Conservation (phyloP, 345 rosid genomes). For the Alliaria petiolata region DNA sequence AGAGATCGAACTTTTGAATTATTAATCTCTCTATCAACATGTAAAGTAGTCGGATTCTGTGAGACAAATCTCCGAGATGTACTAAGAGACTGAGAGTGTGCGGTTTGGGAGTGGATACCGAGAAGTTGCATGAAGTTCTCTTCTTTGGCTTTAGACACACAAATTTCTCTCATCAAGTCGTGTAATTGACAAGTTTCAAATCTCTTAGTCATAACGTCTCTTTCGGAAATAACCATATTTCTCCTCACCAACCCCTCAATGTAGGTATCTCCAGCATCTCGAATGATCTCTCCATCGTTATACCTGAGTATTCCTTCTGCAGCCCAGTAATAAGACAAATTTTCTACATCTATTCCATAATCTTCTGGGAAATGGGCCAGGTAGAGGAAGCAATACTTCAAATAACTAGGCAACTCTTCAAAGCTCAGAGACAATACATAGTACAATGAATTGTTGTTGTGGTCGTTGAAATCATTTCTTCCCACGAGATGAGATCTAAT, state of each 20-base stretch:
- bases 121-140: too few relatives aligned
- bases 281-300: too few relatives aligned
- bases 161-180: too few relatives aligned
- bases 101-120: too few relatives aligned
- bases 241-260: slow-evolving; percentile 32
- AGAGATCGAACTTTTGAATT: neutral
- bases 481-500: neutral
- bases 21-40: neutral
- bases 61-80: slow-evolving; percentile 28
- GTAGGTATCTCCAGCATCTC: too few relatives aligned
- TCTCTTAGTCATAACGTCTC: neutral
- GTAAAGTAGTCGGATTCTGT: neutral
- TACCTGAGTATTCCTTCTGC: too few relatives aligned
- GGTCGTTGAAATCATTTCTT: neutral
- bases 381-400: slow-evolving; percentile 22
- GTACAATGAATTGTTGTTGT: neutral
- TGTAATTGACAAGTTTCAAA: too few relatives aligned
- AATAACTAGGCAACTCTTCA: slow-evolving; percentile 1
- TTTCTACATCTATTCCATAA: neutral
- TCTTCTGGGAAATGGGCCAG: slow-evolving; percentile 22
- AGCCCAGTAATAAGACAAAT: too few relatives aligned
- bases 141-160: too few relatives aligned
- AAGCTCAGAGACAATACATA: neutral
- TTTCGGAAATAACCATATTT: slow-evolving; percentile 31
- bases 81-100: neutral